Conservation (phyloP, 768 basidiomycete species). For the Suillus subaureus region DNA sequence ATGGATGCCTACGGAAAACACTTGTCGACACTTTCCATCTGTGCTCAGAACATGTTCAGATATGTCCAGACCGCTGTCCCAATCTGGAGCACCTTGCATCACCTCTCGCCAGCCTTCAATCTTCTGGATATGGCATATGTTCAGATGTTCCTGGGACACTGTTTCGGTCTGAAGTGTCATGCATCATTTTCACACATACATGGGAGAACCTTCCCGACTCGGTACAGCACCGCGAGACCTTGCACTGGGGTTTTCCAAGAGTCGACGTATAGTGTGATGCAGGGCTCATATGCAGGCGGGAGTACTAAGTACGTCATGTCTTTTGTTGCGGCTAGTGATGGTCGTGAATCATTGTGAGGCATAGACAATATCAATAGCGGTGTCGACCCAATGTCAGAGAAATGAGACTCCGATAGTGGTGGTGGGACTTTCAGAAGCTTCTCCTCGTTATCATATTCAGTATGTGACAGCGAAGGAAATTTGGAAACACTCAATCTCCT, state of each 20-base stretch:
- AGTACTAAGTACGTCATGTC: neutral
- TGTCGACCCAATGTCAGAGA: too few species aligned
- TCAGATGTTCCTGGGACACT: too few species aligned
- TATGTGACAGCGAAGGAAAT: too few species aligned
- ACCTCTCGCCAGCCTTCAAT: neutral
- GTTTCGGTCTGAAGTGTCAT: too few species aligned
- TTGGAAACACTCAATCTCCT: too few species aligned
- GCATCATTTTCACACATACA: neutral
- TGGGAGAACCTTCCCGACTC: neutral
- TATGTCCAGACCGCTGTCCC: slow-evolving; percentile 3
- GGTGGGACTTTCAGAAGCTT: too few species aligned
- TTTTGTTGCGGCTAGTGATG: neutral
- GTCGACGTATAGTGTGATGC: slow-evolving; percentile 2
- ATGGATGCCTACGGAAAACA: neutral
- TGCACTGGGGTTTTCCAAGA: slow-evolving; percentile 5
- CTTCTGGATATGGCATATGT: neutral
- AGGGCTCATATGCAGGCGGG: neutral
- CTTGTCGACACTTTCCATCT: neutral
- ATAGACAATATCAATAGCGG: neutral
- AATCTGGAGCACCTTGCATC: slow-evolving; percentile 2
- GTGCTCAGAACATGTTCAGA: neutral
- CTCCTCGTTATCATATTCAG: too few species aligned
- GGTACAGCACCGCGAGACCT: neutral
- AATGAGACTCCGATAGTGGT: too few species aligned
- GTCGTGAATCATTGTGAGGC: neutral